phyloP scores from a whole-genome alignment of 1,284 basidiomycete genomes.

The Ganoderma meredithae region DNA sequence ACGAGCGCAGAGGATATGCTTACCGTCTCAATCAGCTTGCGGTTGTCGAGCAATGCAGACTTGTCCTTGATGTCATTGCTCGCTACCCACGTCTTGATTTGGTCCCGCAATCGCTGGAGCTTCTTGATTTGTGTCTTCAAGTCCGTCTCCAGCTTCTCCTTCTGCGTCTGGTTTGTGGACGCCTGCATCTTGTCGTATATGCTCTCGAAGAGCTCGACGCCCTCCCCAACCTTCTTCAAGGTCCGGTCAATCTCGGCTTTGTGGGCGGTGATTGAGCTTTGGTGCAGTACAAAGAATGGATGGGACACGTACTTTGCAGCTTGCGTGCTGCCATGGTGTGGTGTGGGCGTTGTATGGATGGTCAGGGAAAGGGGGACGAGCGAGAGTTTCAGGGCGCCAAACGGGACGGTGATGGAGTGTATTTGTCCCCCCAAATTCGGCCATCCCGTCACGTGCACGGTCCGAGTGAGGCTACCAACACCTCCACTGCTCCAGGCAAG shows the following conservation, averaged over 20 bases:
- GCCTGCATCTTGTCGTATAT: conserved; percentile 98
- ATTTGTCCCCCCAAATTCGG: conserved; percentile 32
- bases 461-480: background rate
- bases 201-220: conserved; percentile 93
- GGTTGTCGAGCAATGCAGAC: conserved; percentile 90
- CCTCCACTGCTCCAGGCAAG: background rate
- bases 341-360: conserved; percentile 33
- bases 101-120: conserved; percentile 95
- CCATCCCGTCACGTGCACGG: conserved; percentile 19
- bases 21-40: conserved; percentile 97
- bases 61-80: conserved; percentile 99
- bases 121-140: conserved; percentile 99
- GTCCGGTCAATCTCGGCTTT: conserved; percentile 96
- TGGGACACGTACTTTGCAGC: conserved; percentile 69
- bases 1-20: conserved; percentile 43
- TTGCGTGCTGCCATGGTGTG: conserved; percentile 81
- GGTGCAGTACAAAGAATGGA: background rate
- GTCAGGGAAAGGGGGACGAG: conserved; percentile 34
- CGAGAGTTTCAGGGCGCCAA: conserved; percentile 31
- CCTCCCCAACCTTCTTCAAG: conserved; percentile 92
- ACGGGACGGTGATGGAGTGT: conserved; percentile 28
- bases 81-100: conserved; percentile 99
- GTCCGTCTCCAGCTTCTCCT: conserved; percentile 95
- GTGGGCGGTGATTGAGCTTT: conserved; percentile 16
- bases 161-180: conserved; percentile 93